Base-by-base conservation (phyloP, 352 stramenopile species). In the Pythium phragmitis region DNA sequence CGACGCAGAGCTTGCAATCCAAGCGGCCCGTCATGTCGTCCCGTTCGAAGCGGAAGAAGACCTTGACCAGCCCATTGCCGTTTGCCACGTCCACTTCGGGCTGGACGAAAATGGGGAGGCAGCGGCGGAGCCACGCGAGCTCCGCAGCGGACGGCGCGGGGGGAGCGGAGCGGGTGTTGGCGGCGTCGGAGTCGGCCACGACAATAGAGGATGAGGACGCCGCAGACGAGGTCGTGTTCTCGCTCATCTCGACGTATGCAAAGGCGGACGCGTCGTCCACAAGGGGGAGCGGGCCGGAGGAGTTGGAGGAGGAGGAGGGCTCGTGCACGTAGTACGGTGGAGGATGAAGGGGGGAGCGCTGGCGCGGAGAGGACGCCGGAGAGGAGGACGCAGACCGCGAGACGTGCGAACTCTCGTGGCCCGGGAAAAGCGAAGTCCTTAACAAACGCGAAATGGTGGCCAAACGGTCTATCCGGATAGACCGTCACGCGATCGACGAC, bases 31-130 rank as follows among this genome's bases (percentile, higher is more conserved):
- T 72, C 48, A 72, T 55, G 49, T 79, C 74, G 52, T 90, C 67
- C 51, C 83, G 85, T 65, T 92, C 83, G 58, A 96, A 96, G 48
- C 68, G 69, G 70, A 90, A 92, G 63, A 93, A 91, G 19, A 92
- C 66, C 67, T 92, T 93, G 67, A 92, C 76, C 50, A 96, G 77
- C 30, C 82, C 71, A 63, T 96, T 96, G 64, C 73, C 72, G 64
- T 92, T 92, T 53, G 79, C 73, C 56, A 96, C 81, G 72, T 96
- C 87, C 41, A 93, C 75, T 50, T 94, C 68, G 42, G 87, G 87
- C 69, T 96, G 87, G 49, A 91, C 77, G 56, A 96, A 90, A 50
- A 96, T 78, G 46, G 85, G 87, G 48, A 96, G 72, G 50, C 85
- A 94, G 60, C 82, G 79, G 56, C 78, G 80, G 60, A 96, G 72